Evolutionary conservation across 2,329 filamentous ascomycete species (phyloP), one percentile per base, ranked within the genome.

Genomic region (Didymella glomerata): DNA sequence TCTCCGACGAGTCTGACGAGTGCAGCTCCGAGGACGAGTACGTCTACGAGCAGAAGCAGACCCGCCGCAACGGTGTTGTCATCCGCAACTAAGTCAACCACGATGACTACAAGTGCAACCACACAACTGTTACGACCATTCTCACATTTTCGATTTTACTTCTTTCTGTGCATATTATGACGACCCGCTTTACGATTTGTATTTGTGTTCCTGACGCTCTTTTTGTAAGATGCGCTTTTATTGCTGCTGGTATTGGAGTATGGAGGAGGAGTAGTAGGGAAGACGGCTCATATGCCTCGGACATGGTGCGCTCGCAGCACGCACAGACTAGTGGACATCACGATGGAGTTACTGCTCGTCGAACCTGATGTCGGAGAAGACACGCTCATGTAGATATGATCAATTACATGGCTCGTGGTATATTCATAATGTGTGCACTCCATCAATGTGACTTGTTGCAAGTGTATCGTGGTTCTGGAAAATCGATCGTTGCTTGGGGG

Each of bases 11-110:
- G 61, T 86, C 84, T 63, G 85, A 82, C 52, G 85, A 86, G 55
- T 92, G 89, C 83, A 92, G 88, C 68, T 90, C 85, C 69, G 89
- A 89, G 68, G 88, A 89, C 64, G 86, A 88, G 71, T 68, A 70
- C 65, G 63, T 68, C 60, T 86, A 88, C 79, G 78, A 82, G 68
- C 76, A 79, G 68, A 80, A 81, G 78, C 75, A 76, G 41, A 82
- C 80, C 57, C 75, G 80, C 62, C 75, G 80, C 62, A 78, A 82
- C 60, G 80, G 80, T 62, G 74, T 82, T 48, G 72, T 82, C 68
- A 77, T 82, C 67, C 74, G 76, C 61, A 54, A 67, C 34, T 77
- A 73, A 62, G 52, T 55, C 28, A 22, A 38, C 11, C 32, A 22
- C 8, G 11, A 16, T 24, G 46, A 54, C 24, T 20, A n/a, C 27